Conservation (phyloP, 2,329 filamentous ascomycete genomes). For the Aspergillus terreus region DNA sequence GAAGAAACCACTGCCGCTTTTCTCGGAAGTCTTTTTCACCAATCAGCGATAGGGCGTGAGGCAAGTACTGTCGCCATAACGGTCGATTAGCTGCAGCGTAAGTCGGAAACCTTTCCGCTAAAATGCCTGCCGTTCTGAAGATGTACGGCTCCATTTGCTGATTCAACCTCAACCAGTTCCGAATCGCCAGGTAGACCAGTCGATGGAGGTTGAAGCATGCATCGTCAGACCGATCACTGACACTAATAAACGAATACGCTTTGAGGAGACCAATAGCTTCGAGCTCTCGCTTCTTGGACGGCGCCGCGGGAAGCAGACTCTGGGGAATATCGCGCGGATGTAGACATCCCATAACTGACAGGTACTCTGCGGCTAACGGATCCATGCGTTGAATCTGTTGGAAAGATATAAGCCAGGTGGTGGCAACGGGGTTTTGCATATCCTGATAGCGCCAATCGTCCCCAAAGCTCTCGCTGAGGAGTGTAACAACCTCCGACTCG, state of each 20-base stretch:
- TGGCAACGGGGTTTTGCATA: constrained; percentile 5
- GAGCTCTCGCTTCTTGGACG: constrained; percentile 15
- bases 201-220: constrained; percentile 21
- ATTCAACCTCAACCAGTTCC: constrained; percentile 14
- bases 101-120: constrained; percentile 10
- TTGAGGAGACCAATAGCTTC: constrained; percentile 27
- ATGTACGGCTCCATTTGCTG: constrained; percentile 13
- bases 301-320: constrained; percentile 26
- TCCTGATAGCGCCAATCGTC: constrained; percentile 7
- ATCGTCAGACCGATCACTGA: not conserved
- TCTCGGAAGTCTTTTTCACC: not conserved
- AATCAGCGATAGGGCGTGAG: constrained; percentile 10
- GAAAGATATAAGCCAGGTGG: constrained; percentile 12
- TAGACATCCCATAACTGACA: constrained; percentile 23
- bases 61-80: constrained; percentile 15
- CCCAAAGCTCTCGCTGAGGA: constrained; percentile 10
- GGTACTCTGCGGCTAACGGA: constrained; percentile 28
- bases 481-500: constrained; percentile 4
- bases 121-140: not conserved
- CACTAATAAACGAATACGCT: constrained; percentile 17
- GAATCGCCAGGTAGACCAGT: constrained; percentile 23
- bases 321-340: constrained; percentile 25
- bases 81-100: constrained; percentile 4
- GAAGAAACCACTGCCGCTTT: not conserved
- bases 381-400: constrained; percentile 16